A percentile compares a stretch with the other conserved stretches of the same genome.
phyloP scores from a whole-genome alignment of 768 basidiomycete species.

The Lentinula sp. region DNA sequence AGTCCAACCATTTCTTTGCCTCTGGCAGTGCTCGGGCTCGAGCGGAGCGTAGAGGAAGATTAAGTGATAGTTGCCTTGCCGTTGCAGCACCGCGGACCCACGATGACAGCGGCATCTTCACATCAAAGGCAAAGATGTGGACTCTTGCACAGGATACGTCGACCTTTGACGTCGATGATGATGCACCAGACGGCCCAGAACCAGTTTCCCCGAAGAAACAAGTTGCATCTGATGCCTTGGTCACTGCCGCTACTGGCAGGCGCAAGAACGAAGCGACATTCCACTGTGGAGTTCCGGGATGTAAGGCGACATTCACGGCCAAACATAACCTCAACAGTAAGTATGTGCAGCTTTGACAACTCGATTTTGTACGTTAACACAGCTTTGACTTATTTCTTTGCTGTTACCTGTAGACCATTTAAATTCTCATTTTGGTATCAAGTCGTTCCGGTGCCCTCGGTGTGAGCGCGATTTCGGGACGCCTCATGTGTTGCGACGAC shows the following conservation, averaged over 20 bases:
- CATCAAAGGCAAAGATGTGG: not conserved
- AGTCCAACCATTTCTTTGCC: not conserved
- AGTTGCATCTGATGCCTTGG: slow-evolving; percentile 3
- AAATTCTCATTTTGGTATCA: slow-evolving; percentile 7
- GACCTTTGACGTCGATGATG: slow-evolving; percentile 3
- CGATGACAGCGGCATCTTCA: not conserved
- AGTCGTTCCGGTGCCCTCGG: not conserved
- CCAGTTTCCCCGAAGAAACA: not conserved
- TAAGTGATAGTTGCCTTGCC: not conserved
- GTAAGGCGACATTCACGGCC: slow-evolving; percentile 4
- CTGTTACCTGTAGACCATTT: not conserved
- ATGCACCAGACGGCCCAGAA: not conserved
- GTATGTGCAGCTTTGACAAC: not conserved
- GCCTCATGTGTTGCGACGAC: slow-evolving; percentile 1
- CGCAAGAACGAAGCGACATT: not conserved
- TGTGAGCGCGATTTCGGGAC: slow-evolving; percentile 8
- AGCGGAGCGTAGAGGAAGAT: not conserved
- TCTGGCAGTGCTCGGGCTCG: not conserved
- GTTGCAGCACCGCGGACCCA: not conserved
- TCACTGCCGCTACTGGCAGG: not conserved
- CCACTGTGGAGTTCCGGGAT: not conserved
- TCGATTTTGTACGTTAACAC: not conserved
- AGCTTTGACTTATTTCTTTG: not conserved
- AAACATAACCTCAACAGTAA: slow-evolving; percentile 7
- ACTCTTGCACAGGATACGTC: not conserved